Base-by-base conservation (phyloP, 2,329 filamentous ascomycete species). In the Colletotrichum costaricense region DNA sequence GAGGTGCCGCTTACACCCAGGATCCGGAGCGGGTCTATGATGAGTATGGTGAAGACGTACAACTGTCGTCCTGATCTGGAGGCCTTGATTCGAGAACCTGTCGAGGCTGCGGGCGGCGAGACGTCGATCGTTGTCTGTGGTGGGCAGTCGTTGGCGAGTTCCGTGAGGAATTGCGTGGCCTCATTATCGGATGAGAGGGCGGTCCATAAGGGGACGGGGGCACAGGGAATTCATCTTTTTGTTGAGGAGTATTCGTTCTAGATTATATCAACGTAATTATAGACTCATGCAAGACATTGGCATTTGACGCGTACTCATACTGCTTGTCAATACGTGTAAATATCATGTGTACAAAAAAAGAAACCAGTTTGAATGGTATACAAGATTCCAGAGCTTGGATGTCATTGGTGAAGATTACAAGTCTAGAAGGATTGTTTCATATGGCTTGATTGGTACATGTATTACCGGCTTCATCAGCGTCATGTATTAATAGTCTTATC, bases 171-270 rank as follows among this genome's bases (percentile, higher is more conserved):
- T 75, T 87, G 84, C 69, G 89, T 92, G 3, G 86, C 87, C 2
- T 81, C 80, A 35, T 74, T 92, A 73, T 90, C 88, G 66, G 89
- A 92, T 76, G 90, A 92, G 80, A 82, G 90, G 54, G 90, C 88
- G 0, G 90, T 92, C 26, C 90, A 92, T 77, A 92, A 92, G 79
- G 90, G 90, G 5, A 91, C 89, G 0, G 90, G 89, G 1, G 90
- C 90, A 0, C 90, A 92, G 78, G 90, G 90, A 0, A 91, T 92
- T 54, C 86, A 88, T 77, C 77, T 92, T 68, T 86, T 90, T 78
- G 89, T 88, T 1, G 90, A 92, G 75, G 89, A 92, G 78, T 92
- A 91, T 79, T 85, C 84, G 28, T 89, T 89, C 75, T 89, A 77
- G 77, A 65, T 16, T 9, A 49, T 49, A 49, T 49, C 19, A 7